Evolutionary conservation across 208 protist species (phyloP), one percentile per base, ranked within the genome.

Genomic region (Herpetomonas samuelpessoai): DNA sequence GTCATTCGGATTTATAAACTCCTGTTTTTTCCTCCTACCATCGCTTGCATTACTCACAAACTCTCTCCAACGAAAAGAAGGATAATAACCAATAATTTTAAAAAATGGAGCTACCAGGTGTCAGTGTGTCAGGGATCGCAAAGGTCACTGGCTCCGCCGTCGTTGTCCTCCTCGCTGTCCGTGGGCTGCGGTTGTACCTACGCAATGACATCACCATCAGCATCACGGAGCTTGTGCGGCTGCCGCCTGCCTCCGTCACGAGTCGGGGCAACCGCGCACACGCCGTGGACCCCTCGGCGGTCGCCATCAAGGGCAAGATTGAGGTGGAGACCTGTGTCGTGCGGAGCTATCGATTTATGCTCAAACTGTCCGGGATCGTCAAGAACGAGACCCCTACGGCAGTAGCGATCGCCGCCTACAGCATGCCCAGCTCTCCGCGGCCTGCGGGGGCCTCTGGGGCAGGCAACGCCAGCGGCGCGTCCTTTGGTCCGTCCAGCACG

Each of bases 171-270:
- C 45, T 88, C 35, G 64, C 71, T 41, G 86, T 83, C 57, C 74
- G 72, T 24, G 73, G 73, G 26, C 44, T 79, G 27, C 60, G 62
- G 28, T 72, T 77, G 50, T 91, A 86, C 57, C 55, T 71, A 18
- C 70, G 68, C n/a, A 91, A 94, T 62, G 70, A 81, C 18, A 83
- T 94, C 18, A 86, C 78, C 35, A 53, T 94, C 35, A 81, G 71
- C 39, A 62, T 94, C 10, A 89, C 82, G 30, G 88, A 94, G 68
- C 58, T 94, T 24, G 81, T 91, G 58, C 76, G 76, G 10, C 65
- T 94, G 39, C 83, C 83, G 18, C 38, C 66, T 9, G 25, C 62
- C 27, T 51, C 61, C 9, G 24, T 57, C 35, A 47, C 30, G 52
- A 4, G 45, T 39, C 22, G 22, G 47, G 7, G 45, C 39, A 7